Conservation (phyloP, 2,329 filamentous ascomycete species). For the Davidsoniella virescens region DNA sequence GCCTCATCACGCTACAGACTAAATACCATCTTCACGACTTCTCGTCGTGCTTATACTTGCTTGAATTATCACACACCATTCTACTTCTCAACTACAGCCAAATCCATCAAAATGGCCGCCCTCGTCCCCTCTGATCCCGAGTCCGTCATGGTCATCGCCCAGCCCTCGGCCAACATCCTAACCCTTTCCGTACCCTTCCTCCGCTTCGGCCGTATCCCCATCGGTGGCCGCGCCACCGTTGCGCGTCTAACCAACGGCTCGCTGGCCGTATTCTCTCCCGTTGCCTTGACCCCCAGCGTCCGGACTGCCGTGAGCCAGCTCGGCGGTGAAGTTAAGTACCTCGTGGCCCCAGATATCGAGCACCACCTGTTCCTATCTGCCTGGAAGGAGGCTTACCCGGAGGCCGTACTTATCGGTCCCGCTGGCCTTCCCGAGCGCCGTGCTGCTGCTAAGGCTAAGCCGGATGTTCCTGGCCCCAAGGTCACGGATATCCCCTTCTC, state of each 20-base stretch:
- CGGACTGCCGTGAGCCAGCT: slow-evolving; percentile 45
- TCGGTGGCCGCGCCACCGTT: slow-evolving; percentile 77
- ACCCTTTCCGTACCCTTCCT: slow-evolving; percentile 73
- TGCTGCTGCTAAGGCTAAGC: slow-evolving; percentile 30
- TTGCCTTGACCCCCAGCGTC: slow-evolving; percentile 64
- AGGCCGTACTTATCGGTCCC: slow-evolving; percentile 65
- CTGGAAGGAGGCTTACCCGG: slow-evolving; percentile 67
- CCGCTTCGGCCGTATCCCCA: slow-evolving; percentile 60
- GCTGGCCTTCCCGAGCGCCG: slow-evolving; percentile 76
- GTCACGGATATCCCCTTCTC: slow-evolving; percentile 42
- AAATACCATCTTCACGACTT: background rate
- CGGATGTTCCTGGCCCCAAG: slow-evolving; percentile 20
- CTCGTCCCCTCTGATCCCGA: slow-evolving; percentile 56
- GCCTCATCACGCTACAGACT: background rate
- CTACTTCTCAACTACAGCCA: background rate
- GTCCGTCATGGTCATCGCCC: slow-evolving; percentile 78
- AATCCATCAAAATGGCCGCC: slow-evolving; percentile 1
- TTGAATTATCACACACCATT: background rate
- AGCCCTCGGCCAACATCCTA: slow-evolving; percentile 61
- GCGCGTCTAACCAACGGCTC: slow-evolving; percentile 63
- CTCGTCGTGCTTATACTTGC: background rate
- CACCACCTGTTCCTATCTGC: slow-evolving; percentile 87
- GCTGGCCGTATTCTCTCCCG: slow-evolving; percentile 83
- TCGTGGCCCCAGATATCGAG: slow-evolving; percentile 76
- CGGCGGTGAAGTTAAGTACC: slow-evolving; percentile 60